Base-by-base conservation (phyloP, 148 eudicot species). In the Cornus controversa region DNA sequence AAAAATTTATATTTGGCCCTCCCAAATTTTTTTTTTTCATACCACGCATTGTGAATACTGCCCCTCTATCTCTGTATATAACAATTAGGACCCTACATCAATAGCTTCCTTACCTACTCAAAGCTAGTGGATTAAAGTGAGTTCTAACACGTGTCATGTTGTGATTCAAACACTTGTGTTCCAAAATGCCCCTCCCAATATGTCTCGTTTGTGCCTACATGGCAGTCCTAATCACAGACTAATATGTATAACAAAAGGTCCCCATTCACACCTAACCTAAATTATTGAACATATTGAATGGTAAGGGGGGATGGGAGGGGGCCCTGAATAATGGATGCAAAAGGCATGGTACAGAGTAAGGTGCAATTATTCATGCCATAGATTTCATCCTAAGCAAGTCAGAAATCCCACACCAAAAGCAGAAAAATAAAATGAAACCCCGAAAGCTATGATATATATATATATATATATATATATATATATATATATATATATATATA, bases 361-460 rank as follows among this genome's bases (percentile, higher is more conserved):
- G 36, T 65, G 73, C 85, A 86, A 83, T 31, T 80, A 81, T 86
- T 83, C 82, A 77, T 66, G 23, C 79, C 83, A 82, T 81, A 10
- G 74, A 80, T 45, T 80, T 76, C 84, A 81, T 79, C 67, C 81
- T 37, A 84, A 77, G 58, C 73, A 65, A 84, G 22, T 69, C 9
- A 60, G 34, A 13, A 75, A 75, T 64, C 65, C 15, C 70, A 15
- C 42, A 2, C 13, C 26, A 76, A 82, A 72, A 67, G 75, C 34
- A 72, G 28, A 37, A 67, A 73, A 57, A 2, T 31, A 3, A 77
- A 71, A 80, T 18, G 11, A 72, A 26, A 20, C 20, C 66, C 60
- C 47, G 58, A 71, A 75, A 74, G 69, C 70, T 70, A 36, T 25
- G 34, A 67, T 31, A 81, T 31, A 60, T 67, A 65, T 31, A n/a